These are phyloP conservation scores for Suaeda aralocaspica DNA, from an alignment of 148 eudicot species.

Conservation along the genomic window DNA sequence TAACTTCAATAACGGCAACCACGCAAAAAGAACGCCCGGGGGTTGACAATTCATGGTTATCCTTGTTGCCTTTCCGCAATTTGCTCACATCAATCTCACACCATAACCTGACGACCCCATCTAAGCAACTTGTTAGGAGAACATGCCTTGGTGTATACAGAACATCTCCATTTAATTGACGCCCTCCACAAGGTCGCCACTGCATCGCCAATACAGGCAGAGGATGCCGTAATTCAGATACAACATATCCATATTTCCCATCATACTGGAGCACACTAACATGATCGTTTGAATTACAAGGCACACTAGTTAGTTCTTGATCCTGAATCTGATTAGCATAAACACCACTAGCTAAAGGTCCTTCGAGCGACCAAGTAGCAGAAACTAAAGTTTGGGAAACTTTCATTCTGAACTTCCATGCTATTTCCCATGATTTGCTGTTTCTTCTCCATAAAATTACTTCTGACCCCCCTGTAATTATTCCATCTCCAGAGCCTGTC, in stretches of 20 bases:
- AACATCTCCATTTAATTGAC: constrained; percentile 29
- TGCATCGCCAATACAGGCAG: constrained; percentile 73
- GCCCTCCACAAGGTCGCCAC: constrained; percentile 79
- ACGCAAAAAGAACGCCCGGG: constrained; percentile 56
- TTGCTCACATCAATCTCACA: constrained; percentile 75
- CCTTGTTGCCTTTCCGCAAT: constrained; percentile 52
- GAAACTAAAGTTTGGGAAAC: constrained; percentile 71
- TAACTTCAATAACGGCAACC: constrained; percentile 68
- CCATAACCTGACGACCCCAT: constrained; percentile 95
- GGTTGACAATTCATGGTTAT: constrained; percentile 42
- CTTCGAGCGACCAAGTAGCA: constrained; percentile 70
- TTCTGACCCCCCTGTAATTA: constrained; percentile 67
- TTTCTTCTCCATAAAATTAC: constrained; percentile 82
- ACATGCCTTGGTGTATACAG: constrained; percentile 42
- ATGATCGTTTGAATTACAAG: constrained; percentile 33
- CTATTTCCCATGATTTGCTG: constrained; percentile 72
- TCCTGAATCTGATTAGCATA: constrained; percentile 30
- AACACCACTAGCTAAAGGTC: constrained; percentile 58
- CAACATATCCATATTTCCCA: constrained; percentile 40
- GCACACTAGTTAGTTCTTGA: constrained; percentile 27
- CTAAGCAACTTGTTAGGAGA: constrained; percentile 73
- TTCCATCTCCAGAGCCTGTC: constrained; percentile 97
- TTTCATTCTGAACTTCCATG: constrained; percentile 66
- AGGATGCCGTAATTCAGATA: constrained; percentile 70
- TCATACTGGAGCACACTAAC: constrained; percentile 51